phyloP scores from a whole-genome alignment of 1,284 basidiomycete species.

The Cryptococcus amylolentus region DNA sequence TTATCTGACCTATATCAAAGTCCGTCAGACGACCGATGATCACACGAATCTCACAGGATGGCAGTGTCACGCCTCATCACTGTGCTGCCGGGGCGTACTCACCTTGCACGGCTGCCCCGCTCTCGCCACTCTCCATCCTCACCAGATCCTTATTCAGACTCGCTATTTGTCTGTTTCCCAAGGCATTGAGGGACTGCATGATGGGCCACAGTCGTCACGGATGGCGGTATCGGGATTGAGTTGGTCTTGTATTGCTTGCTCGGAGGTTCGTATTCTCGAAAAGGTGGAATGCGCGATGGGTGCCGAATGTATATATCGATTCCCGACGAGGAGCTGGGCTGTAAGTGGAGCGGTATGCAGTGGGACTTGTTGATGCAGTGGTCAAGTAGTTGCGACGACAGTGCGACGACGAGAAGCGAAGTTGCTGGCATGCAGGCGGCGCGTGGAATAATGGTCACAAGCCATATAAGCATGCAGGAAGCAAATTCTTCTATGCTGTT shows the following conservation, averaged over 20 bases:
- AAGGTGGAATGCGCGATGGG: neutral
- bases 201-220: slow-evolving; percentile 1
- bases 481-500: slow-evolving; percentile 23
- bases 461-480: neutral
- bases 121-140: slow-evolving; percentile 71
- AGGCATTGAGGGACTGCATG: slow-evolving; percentile 93
- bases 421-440: no score
- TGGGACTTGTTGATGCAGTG: no score
- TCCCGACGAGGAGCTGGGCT: no score
- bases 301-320: no score
- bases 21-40: neutral
- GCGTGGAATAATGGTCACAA: no score
- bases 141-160: slow-evolving; percentile 84
- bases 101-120: slow-evolving; percentile 77
- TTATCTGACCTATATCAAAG: slow-evolving; percentile 73
- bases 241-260: neutral
- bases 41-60: neutral
- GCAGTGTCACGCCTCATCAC: neutral
- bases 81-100: slow-evolving; percentile 38
- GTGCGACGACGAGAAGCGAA: no score
- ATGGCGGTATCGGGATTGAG: neutral
- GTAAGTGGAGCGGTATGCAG: no score
- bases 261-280: neutral
- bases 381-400: no score
- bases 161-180: slow-evolving; percentile 84